Evolutionary conservation across 2,329 filamentous ascomycete species (phyloP).

Genomic region (Colletotrichum spaethianum): DNA sequence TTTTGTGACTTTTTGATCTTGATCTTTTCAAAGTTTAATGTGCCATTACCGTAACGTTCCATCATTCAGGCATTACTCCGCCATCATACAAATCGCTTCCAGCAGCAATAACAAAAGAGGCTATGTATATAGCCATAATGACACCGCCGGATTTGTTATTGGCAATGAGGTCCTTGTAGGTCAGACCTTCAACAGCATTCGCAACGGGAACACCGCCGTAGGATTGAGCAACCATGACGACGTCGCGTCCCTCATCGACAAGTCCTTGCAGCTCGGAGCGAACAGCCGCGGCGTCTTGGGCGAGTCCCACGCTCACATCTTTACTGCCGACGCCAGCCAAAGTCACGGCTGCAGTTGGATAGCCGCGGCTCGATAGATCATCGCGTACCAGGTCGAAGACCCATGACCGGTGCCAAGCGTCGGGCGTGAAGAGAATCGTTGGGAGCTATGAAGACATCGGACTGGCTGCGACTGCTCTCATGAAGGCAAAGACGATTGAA

Average conservation of each 20-base stretch:
- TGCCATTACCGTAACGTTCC: slow-evolving; percentile 42
- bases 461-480: background rate
- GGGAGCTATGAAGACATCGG: background rate
- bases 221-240: slow-evolving; percentile 59
- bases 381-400: slow-evolving; percentile 48
- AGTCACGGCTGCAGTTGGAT: slow-evolving; percentile 48
- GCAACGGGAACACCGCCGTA: slow-evolving; percentile 57
- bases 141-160: slow-evolving; percentile 55
- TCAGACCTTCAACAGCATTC: slow-evolving; percentile 53
- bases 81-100: slow-evolving; percentile 43
- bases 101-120: slow-evolving; percentile 49
- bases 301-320: slow-evolving; percentile 44
- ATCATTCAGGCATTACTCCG: slow-evolving; percentile 45
- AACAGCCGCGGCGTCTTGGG: slow-evolving; percentile 50
- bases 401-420: slow-evolving; percentile 53
- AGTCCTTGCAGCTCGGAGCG: slow-evolving; percentile 46
- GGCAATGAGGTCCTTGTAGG: slow-evolving; percentile 49
- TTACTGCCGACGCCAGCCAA: slow-evolving; percentile 51
- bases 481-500: background rate
- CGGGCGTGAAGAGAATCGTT: slow-evolving; percentile 54
- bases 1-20: background rate
- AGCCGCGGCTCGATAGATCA: slow-evolving; percentile 50
- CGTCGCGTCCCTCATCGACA: slow-evolving; percentile 52
- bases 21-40: background rate
- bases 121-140: slow-evolving; percentile 51